Conservation (phyloP, 805 yeast genomes). For the Kurtzmaniella fragi region DNA sequence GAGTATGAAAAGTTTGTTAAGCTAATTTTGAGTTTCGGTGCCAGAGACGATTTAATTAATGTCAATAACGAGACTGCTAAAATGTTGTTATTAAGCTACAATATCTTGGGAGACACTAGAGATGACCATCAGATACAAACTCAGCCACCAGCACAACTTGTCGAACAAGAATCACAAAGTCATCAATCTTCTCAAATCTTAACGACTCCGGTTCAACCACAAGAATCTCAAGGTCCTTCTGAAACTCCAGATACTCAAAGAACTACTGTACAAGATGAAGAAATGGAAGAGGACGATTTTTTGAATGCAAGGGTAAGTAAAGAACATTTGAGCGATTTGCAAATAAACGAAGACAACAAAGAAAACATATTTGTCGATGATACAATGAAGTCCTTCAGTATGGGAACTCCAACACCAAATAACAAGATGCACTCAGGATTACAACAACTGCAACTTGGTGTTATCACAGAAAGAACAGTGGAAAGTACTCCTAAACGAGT, state of each 20-base stretch:
- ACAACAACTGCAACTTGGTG: constrained; percentile 20
- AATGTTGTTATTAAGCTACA: constrained; percentile 38
- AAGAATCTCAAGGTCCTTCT: constrained; percentile 7
- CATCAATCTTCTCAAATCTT: constrained; percentile 9
- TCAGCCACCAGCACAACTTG: constrained; percentile 1
- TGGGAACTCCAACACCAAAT: constrained; percentile 27
- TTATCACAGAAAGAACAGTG: constrained; percentile 26
- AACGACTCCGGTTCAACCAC: constrained; percentile 27
- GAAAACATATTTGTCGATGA: constrained; percentile 43
- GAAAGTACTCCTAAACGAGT: constrained; percentile 20
- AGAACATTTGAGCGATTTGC: constrained; percentile 26
- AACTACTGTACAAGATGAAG: constrained; percentile 41
- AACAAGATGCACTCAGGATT: constrained; percentile 8
- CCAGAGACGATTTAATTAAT: constrained; percentile 49
- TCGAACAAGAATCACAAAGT: not conserved
- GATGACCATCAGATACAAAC: constrained; percentile 3
- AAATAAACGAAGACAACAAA: constrained; percentile 37
- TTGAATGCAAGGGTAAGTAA: constrained; percentile 24
- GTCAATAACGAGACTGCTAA: constrained; percentile 40
- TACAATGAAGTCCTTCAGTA: constrained; percentile 18
- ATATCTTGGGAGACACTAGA: constrained; percentile 11
- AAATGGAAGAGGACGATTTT: constrained; percentile 24
- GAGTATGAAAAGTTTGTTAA: constrained; percentile 73
- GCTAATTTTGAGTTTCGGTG: constrained; percentile 81
- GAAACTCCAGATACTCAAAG: constrained; percentile 45